Percentiles rank a stretch among this genome's conserved stretches.
These are phyloP conservation scores for Metschnikowia lochheadii DNA, from an alignment of 805 yeast species.

Conservation along the genomic window DNA sequence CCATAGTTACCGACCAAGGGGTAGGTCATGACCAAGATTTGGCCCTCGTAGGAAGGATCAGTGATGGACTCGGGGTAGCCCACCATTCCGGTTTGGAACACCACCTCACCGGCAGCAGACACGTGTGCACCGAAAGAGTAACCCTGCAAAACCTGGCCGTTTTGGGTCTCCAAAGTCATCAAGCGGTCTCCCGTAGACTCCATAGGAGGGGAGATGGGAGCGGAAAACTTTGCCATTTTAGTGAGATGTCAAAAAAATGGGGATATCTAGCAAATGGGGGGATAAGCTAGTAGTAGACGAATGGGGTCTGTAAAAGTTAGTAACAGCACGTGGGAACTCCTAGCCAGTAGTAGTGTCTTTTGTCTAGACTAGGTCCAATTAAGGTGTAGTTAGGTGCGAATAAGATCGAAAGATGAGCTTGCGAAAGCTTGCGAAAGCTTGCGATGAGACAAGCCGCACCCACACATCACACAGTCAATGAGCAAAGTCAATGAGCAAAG, in stretches of 20 bases:
- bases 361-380: not conserved
- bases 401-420: not conserved
- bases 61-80: slow-evolving; percentile 98
- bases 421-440: not conserved
- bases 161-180: slow-evolving; percentile 83
- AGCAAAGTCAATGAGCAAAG: no score
- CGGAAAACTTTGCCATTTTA: slow-evolving; percentile 47
- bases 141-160: slow-evolving; percentile 85
- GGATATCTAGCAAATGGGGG: slow-evolving; percentile 2
- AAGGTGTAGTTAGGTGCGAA: not conserved
- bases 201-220: slow-evolving; percentile 89
- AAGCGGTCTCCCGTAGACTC: slow-evolving; percentile 76
- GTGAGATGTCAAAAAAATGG: slow-evolving; percentile 3
- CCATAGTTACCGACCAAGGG: slow-evolving; percentile 98
- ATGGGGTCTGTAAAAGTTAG: slow-evolving; percentile 10
- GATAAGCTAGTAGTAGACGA: slow-evolving; percentile 4
- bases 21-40: slow-evolving; percentile 91
- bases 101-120: slow-evolving; percentile 93
- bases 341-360: not conserved
- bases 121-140: slow-evolving; percentile 94
- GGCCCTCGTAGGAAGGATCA: slow-evolving; percentile 98
- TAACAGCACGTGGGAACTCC: slow-evolving; percentile 2
- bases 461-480: no score
- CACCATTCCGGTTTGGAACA: slow-evolving; percentile 99
- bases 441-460: not conserved